A percentile compares a stretch with the other conserved stretches of the same genome.
Conservation (phyloP, 371 early-diverging fungal genomes). For the Fennellomyces sp. region DNA sequence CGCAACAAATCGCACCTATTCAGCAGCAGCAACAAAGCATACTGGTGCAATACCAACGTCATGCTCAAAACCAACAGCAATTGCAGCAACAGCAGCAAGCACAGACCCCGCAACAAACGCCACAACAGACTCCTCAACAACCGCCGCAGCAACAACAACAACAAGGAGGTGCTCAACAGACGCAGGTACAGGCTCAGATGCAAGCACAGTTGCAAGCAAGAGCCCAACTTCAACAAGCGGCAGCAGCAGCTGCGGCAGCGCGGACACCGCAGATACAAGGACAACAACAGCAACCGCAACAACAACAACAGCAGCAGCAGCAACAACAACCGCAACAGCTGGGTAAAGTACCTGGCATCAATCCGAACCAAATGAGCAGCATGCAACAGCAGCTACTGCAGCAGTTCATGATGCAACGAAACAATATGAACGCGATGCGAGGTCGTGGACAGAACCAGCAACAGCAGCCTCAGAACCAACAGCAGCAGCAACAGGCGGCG, state of each 20-base stretch:
- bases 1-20: slow-evolving; percentile 21
- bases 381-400: slow-evolving; percentile 36
- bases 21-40: slow-evolving; percentile 17
- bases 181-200: slow-evolving; percentile 14
- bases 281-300: slow-evolving; percentile 17
- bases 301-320: slow-evolving; percentile 21
- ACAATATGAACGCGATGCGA: slow-evolving; percentile 21
- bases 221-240: slow-evolving; percentile 16
- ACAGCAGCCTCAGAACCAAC: slow-evolving; percentile 5
- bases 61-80: slow-evolving; percentile 11
- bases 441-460: slow-evolving; percentile 28
- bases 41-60: slow-evolving; percentile 10
- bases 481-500: slow-evolving; percentile 12
- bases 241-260: slow-evolving; percentile 6
- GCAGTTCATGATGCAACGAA: slow-evolving; percentile 37
- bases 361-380: slow-evolving; percentile 26
- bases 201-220: slow-evolving; percentile 27
- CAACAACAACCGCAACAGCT: slow-evolving; percentile 22
- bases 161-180: slow-evolving; percentile 16
- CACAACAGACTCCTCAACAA: slow-evolving; percentile 11
- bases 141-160: slow-evolving; percentile 16
- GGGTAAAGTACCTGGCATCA: slow-evolving; percentile 19
- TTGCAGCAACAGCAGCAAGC: slow-evolving; percentile 20
- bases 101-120: slow-evolving; percentile 10
- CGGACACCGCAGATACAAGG: no score